Evolutionary conservation across 2,329 filamentous ascomycete species (phyloP), one percentile per base, ranked within the genome.

Genomic region (Emericellopsis cladophorae): DNA sequence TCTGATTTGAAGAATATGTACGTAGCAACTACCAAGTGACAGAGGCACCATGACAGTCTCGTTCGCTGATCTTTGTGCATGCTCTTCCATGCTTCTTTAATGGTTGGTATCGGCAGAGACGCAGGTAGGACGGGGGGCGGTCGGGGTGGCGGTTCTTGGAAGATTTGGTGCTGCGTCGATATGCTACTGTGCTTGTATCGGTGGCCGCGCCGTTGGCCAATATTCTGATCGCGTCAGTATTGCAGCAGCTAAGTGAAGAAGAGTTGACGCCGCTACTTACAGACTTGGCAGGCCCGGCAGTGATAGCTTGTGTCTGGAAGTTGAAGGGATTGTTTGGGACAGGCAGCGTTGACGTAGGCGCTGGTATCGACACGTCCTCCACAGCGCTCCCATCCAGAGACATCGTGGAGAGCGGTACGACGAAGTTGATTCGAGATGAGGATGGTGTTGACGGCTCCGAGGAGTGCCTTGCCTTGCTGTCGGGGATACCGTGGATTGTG

Each of bases 101-200:
- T 68, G 1, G 90, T 98, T 0, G 92, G 92, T 31, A 95, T 83
- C 1, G 92, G 92, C 0, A 98, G 74, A 26, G 89, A 94, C 42
- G 89, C 87, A 2, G 92, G 92, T 0, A 98, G 76, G 31, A 90
- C 84, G 21, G 95, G 76, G 4, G 92, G 90, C 1, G 89, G 83
- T 40, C 89, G 76, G 5, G 78, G 83, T 0, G 88, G 81, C 7
- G 92, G 92, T 58, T 95, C 88, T 51, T 93, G 85, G 61, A 96
- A 95, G 60, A 96, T 93, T 60, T 95, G 89, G 58, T 96, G 89
- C 52, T 81, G 77, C 7, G 77, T 66, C 16, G 86, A 94, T 43
- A 98, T 83, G 57, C 86, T 94, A 58, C 85, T 93, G 66, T 96
- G 90, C 58, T 95, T 95, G 72, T 98, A 98, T 59, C 92, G 88